Conservation (phyloP, 1,284 basidiomycete species). For the Cutaneotrichosporon sp. region DNA sequence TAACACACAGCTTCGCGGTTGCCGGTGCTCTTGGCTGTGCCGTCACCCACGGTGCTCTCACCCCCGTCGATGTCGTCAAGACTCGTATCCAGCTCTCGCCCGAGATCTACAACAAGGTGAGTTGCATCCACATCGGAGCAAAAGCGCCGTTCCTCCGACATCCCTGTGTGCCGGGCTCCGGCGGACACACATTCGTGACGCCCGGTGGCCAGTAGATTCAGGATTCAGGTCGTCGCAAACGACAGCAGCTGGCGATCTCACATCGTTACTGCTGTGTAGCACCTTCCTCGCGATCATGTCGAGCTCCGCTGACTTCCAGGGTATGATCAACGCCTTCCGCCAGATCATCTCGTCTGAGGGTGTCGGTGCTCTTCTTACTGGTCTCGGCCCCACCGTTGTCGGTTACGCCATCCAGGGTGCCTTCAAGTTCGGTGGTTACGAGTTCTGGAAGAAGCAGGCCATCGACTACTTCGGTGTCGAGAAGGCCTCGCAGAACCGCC, state of each 20-base stretch:
- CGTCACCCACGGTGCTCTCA: conserved; percentile 89
- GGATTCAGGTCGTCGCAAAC: not conserved
- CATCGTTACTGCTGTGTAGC: no score
- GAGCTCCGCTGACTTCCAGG: conserved; percentile 61
- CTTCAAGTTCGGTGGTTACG: conserved; percentile 94
- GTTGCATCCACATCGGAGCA: conserved; percentile 23
- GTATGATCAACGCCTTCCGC: conserved; percentile 70
- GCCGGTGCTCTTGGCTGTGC: conserved; percentile 91
- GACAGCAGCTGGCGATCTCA: not conserved
- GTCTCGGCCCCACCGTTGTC: conserved; percentile 84
- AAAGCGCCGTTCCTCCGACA: not conserved
- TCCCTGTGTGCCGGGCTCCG: not conserved
- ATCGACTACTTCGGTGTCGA: conserved; percentile 84
- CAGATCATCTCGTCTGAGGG: conserved; percentile 80
- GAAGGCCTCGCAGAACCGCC: conserved; percentile 79
- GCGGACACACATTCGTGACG: not conserved
- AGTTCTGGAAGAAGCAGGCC: conserved; percentile 90
- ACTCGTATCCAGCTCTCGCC: conserved; percentile 92
- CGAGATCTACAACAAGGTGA: conserved; percentile 58
- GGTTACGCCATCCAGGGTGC: conserved; percentile 95
- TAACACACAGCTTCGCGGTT: conserved; percentile 57
- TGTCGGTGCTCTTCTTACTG: conserved; percentile 83
- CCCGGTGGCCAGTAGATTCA: not conserved
- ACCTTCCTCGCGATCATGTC: not conserved
- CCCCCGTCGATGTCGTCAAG: conserved; percentile 91